These are phyloP conservation scores for Arthrobotrys musiformis DNA, from an alignment of 2,329 filamentous ascomycete genomes.

Conservation along the genomic window DNA sequence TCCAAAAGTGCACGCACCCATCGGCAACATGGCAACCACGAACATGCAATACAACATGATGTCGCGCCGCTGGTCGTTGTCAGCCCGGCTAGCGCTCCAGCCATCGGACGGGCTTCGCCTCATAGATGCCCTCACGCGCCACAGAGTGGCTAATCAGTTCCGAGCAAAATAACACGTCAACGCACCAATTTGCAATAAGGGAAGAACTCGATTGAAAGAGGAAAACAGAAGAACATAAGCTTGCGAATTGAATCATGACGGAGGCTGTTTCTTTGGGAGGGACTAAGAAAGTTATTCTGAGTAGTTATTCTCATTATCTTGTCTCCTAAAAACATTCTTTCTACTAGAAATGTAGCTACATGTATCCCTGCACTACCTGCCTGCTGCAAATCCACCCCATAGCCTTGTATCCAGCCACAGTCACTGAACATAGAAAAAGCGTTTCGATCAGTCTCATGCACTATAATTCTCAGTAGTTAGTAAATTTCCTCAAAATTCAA, in stretches of 20 bases:
- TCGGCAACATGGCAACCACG: neutral
- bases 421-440: no score
- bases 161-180: conserved; percentile 37
- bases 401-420: no score
- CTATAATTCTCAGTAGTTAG: no score
- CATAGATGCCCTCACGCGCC: neutral
- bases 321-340: neutral
- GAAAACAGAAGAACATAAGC: neutral
- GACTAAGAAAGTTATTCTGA: neutral
- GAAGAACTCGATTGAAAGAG: neutral
- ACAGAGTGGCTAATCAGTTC: neutral
- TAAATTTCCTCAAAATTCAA: neutral
- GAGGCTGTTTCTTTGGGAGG: neutral
- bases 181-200: neutral
- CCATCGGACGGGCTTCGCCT: neutral
- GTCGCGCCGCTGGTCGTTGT: neutral
- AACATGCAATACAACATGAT: neutral
- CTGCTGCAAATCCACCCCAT: no score
- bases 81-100: neutral
- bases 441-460: no score
- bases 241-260: neutral
- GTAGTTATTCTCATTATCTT: neutral
- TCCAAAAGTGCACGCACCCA: conserved; percentile 7
- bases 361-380: no score
- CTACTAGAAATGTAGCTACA: no score